Evolutionary conservation across 2,329 filamentous ascomycete species (phyloP).

Genomic region (Diaporthe humulicola): DNA sequence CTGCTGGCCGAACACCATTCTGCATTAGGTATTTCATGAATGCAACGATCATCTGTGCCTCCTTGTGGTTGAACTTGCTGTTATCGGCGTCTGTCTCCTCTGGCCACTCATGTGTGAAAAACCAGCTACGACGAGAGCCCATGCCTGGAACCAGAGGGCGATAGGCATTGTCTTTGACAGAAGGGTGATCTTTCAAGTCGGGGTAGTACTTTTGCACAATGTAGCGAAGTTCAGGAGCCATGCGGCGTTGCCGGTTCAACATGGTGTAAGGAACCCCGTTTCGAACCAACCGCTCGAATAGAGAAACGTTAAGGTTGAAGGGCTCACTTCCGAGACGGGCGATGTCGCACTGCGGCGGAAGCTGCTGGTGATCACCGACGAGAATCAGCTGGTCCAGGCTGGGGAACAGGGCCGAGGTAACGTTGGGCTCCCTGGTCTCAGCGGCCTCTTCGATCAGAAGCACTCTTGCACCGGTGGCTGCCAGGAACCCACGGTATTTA

Average conservation of each 20-base stretch:
- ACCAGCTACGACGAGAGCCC: slow-evolving; percentile 52
- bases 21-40: slow-evolving; percentile 80
- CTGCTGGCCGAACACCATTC: slow-evolving; percentile 70
- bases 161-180: slow-evolving; percentile 50
- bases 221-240: slow-evolving; percentile 60
- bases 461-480: slow-evolving; percentile 74
- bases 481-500: slow-evolving; percentile 81
- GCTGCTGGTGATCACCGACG: slow-evolving; percentile 85
- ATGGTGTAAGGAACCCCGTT: slow-evolving; percentile 74
- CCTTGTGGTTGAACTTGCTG: slow-evolving; percentile 77
- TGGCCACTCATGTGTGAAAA: slow-evolving; percentile 67
- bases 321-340: slow-evolving; percentile 69
- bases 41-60: slow-evolving; percentile 81
- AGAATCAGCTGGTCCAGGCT: slow-evolving; percentile 67
- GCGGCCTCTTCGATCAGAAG: slow-evolving; percentile 86
- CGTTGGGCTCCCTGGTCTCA: slow-evolving; percentile 77
- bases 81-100: slow-evolving; percentile 74
- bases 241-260: slow-evolving; percentile 76
- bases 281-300: slow-evolving; percentile 84
- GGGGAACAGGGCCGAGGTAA: slow-evolving; percentile 64
- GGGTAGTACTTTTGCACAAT: slow-evolving; percentile 64
- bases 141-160: slow-evolving; percentile 62
- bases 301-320: slow-evolving; percentile 78
- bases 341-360: slow-evolving; percentile 77
- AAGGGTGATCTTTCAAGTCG: slow-evolving; percentile 57